Conservation (phyloP, 768 basidiomycete genomes). For the Leccinum aurantiacum region DNA sequence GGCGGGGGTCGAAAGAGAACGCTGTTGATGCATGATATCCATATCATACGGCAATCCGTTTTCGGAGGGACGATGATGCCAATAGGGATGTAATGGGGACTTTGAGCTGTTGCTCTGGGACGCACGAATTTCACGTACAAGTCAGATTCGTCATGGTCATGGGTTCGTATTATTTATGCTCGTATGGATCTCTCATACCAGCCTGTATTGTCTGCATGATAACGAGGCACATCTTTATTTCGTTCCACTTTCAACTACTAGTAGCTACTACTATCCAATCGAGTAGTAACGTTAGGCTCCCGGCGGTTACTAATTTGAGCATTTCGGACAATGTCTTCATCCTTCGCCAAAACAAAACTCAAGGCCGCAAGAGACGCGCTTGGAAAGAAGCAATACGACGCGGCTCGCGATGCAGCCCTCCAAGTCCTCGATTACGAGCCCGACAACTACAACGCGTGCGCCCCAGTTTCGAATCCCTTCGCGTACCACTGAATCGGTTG, state of each 20-base stretch:
- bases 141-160: not conserved
- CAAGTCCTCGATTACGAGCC: constrained; percentile 74
- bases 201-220: no score
- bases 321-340: constrained; percentile 28
- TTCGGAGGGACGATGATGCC: not conserved
- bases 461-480: constrained; percentile 14
- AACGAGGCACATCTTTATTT: no score
- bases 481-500: not conserved
- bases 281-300: no score
- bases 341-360: constrained; percentile 67
- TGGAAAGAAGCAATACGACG: constrained; percentile 68
- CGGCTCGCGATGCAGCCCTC: constrained; percentile 64
- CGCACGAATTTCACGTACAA: no score
- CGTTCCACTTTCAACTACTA: no score
- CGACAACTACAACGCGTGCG: constrained; percentile 86
- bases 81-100: not conserved
- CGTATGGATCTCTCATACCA: not conserved
- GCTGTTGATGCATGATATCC: not conserved
- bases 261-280: no score
- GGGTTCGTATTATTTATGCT: constrained; percentile 1
- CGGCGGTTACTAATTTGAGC: not conserved
- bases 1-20: constrained; percentile 13
- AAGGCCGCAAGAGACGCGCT: constrained; percentile 78
- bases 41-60: not conserved
- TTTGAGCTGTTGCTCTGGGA: not conserved